Evolutionary conservation across 306 rosid species (phyloP).

Genomic region (Vigna radiata): DNA sequence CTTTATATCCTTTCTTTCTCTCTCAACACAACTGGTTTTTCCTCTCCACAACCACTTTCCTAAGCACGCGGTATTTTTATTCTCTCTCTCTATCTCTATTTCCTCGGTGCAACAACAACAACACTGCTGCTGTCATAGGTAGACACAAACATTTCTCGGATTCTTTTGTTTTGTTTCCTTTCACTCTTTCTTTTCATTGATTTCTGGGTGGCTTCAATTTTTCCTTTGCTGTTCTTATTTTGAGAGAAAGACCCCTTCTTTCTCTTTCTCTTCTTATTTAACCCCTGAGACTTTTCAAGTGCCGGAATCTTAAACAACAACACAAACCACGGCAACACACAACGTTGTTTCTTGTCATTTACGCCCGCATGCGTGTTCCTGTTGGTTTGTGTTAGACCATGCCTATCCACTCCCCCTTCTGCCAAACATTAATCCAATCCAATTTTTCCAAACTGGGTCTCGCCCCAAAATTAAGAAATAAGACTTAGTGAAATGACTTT

Average conservation of each 20-base stretch:
- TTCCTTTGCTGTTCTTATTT: not conserved
- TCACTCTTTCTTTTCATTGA: not conserved
- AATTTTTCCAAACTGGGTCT: conserved; percentile 20
- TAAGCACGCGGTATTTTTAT: conserved; percentile 43
- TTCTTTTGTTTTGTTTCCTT: not conserved
- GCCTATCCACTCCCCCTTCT: not conserved
- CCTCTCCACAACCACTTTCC: not conserved
- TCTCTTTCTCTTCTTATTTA: conserved; percentile 1
- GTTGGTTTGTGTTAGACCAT: conserved; percentile 6
- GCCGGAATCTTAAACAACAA: conserved; percentile 37
- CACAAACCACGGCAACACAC: conserved; percentile 6
- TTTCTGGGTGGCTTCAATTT: not conserved
- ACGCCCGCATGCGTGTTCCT: not conserved
- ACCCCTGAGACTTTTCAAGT: not conserved
- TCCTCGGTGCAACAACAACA: conserved; percentile 31
- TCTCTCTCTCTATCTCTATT: not conserved
- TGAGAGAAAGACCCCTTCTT: not conserved
- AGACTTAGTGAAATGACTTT: too few relatives aligned
- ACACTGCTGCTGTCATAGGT: not conserved
- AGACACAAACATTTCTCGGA: not conserved
- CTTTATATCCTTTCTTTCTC: not conserved
- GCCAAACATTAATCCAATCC: conserved; percentile 45
- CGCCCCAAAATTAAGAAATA: not conserved
- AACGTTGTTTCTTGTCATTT: conserved; percentile 29
- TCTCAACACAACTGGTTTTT: conserved; percentile 16